phyloP scores from a whole-genome alignment of 179 eudicot species.

The Beta lomatogona region DNA sequence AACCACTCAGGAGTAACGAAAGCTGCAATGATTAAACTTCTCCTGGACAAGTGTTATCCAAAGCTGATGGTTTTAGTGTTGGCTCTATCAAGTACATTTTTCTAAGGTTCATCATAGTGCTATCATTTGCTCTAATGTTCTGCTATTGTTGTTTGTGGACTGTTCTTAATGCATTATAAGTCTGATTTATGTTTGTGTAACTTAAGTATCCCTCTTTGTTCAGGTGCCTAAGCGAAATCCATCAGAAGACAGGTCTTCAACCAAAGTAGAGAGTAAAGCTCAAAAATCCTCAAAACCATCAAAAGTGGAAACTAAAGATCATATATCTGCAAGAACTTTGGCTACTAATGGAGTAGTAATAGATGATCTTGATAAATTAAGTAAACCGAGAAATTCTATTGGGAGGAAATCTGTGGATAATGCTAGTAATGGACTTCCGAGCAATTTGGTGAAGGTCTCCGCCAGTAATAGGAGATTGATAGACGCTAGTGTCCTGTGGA shows the following conservation, averaged over 20 bases:
- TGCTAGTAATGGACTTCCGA: conserved; percentile 31
- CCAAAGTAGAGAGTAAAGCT: conserved; percentile 55
- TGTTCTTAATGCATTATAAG: too few relatives aligned
- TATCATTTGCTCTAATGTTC: neutral
- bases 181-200: conserved; percentile 1
- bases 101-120: neutral
- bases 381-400: conserved; percentile 44
- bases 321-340: conserved; percentile 37
- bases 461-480: conserved; percentile 45
- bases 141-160: neutral
- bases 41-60: neutral
- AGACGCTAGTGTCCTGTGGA: conserved; percentile 58
- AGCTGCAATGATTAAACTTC: neutral
- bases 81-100: too few relatives aligned
- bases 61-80: neutral
- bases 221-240: conserved; percentile 66
- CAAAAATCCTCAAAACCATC: conserved; percentile 41
- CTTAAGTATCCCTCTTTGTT: conserved; percentile 2
- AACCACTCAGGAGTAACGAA: neutral
- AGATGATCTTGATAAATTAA: conserved; percentile 43
- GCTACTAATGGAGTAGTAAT: conserved; percentile 42
- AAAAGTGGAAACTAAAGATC: conserved; percentile 55
- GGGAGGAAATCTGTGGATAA: conserved; percentile 57
- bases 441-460: conserved; percentile 43
- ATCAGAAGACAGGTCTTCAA: conserved; percentile 53